Conservation (phyloP, 495 filamentous ascomycete genomes). For the Ascodesmis nigricans region DNA sequence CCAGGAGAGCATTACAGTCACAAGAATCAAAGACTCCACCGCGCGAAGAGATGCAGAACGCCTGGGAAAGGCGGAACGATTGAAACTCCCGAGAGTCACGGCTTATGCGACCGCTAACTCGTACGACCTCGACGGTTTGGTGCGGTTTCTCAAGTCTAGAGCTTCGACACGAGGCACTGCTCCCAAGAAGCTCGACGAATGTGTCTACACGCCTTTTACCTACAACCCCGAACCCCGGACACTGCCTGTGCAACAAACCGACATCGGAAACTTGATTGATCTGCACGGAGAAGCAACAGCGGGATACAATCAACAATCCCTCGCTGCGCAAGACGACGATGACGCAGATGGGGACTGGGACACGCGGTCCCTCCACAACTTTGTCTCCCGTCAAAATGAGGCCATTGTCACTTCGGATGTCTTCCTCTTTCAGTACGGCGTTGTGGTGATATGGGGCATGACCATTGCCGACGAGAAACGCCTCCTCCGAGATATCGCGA, state of each 20-base stretch:
- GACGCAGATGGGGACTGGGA: constrained; percentile 16
- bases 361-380: constrained; percentile 15
- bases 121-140: constrained; percentile 68
- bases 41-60: constrained; percentile 80
- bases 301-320: constrained; percentile 15
- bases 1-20: too few relatives aligned
- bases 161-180: constrained; percentile 49
- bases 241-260: constrained; percentile 8
- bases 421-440: constrained; percentile 92
- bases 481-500: constrained; percentile 84
- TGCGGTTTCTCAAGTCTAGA: constrained; percentile 71
- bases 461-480: constrained; percentile 56
- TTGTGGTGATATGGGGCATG: constrained; percentile 99
- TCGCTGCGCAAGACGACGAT: constrained; percentile 11
- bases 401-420: constrained; percentile 72
- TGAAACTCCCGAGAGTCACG: constrained; percentile 69
- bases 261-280: constrained; percentile 26
- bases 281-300: constrained; percentile 24
- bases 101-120: constrained; percentile 87
- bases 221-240: constrained; percentile 28
- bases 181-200: constrained; percentile 87
- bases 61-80: constrained; percentile 79
- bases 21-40: constrained; percentile 85
- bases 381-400: constrained; percentile 19
- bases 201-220: constrained; percentile 80